These are phyloP conservation scores for Pestalotiopsis sp. DNA, from an alignment of 2,329 filamentous ascomycete species.

Conservation along the genomic window DNA sequence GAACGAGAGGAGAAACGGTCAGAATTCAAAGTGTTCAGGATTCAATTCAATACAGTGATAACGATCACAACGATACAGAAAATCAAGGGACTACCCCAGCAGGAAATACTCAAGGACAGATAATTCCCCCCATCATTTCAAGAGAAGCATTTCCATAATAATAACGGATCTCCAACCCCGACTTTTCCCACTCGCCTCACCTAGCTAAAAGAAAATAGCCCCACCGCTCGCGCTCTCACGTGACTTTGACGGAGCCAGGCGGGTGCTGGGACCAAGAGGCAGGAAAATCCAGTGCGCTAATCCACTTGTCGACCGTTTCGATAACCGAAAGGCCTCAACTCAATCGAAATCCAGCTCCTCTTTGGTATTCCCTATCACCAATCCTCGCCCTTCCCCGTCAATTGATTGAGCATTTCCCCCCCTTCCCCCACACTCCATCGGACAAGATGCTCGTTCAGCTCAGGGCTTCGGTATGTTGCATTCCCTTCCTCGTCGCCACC, in stretches of 20 bases:
- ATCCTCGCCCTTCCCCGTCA: conserved; percentile 32
- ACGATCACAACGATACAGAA: no score
- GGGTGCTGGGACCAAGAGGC: conserved; percentile 1
- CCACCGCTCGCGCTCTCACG: neutral
- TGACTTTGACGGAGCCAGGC: neutral
- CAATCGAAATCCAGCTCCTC: conserved; percentile 8
- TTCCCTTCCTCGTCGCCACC: neutral
- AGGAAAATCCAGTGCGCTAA: conserved; percentile 5
- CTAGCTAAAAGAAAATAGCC: neutral
- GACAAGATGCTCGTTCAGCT: conserved; percentile 60
- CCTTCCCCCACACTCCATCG: conserved; percentile 27
- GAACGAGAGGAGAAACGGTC: neutral
- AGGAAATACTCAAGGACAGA: no score
- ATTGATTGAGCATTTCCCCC: conserved; percentile 49
- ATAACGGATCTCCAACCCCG: neutral
- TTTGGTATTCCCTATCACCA: conserved; percentile 17
- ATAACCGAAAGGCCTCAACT: conserved; percentile 12
- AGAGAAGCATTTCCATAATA: neutral
- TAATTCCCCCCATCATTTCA: no score
- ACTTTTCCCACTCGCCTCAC: neutral
- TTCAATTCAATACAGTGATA: no score
- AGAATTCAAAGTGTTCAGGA: neutral
- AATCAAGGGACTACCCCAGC: no score
- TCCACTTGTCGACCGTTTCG: conserved; percentile 7
- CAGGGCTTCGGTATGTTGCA: conserved; percentile 56